Conservation (phyloP, 108 stramenopile genomes). For the Pseudonitzschia pungens region DNA sequence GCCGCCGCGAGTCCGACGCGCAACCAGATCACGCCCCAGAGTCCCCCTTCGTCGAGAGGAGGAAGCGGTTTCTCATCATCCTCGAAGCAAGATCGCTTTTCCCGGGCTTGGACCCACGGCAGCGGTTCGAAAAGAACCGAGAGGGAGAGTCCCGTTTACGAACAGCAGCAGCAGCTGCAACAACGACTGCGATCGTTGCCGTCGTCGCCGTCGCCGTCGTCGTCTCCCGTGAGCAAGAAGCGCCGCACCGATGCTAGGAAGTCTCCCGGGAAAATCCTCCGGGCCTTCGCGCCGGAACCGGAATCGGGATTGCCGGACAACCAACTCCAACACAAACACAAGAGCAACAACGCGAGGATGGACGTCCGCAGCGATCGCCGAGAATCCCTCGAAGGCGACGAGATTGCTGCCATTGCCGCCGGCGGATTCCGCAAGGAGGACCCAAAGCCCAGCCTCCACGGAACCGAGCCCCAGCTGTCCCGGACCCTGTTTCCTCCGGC, state of each 20-base stretch:
- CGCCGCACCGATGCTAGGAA: too few species aligned
- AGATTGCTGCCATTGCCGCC: constrained; percentile 1
- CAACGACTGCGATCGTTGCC: too few species aligned
- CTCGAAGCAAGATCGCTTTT: too few species aligned
- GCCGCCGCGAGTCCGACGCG: too few species aligned
- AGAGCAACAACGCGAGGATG: too few species aligned
- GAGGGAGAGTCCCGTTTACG: too few species aligned
- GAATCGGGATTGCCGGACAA: background rate
- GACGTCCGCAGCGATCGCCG: constrained; percentile 7
- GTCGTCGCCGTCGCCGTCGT: too few species aligned
- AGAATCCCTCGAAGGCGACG: background rate
- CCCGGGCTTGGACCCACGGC: background rate
- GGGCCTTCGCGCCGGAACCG: background rate
- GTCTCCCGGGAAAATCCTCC: too few species aligned
- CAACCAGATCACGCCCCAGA: too few species aligned
- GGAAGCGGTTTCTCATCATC: background rate
- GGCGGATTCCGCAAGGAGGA: background rate
- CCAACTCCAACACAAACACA: background rate
- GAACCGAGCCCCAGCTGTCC: background rate
- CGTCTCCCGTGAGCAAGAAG: too few species aligned
- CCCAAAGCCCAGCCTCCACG: background rate
- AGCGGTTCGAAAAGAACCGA: too few species aligned
- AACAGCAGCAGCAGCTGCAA: background rate
- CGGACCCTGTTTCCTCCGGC: background rate
- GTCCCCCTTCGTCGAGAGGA: too few species aligned